A percentile compares a stretch with the other conserved stretches of the same genome.
Evolutionary conservation across 306 rosid species (phyloP).

Genomic region (Prunus fruticosa): DNA sequence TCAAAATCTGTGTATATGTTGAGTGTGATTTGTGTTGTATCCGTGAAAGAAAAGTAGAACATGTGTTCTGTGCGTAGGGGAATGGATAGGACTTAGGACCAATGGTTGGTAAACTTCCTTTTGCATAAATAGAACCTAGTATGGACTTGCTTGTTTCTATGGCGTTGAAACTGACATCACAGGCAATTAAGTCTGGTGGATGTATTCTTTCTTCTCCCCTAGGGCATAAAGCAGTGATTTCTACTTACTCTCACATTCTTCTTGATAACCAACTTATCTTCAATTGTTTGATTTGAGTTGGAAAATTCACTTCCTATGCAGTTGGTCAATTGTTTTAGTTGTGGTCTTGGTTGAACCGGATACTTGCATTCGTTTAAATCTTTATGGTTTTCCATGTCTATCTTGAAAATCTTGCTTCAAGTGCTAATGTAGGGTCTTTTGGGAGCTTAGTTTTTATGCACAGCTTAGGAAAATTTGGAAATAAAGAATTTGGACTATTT

Average conservation of each 20-base stretch:
- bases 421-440: no score
- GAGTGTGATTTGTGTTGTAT: background rate
- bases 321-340: background rate
- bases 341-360: background rate
- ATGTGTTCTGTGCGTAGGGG: background rate
- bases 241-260: background rate
- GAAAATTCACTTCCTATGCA: background rate
- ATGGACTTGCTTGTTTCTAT: background rate
- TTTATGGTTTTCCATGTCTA: background rate
- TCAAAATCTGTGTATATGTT: background rate
- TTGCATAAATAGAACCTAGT: background rate
- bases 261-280: background rate
- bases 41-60: background rate
- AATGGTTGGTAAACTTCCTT: background rate
- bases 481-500: background rate
- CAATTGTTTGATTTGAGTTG: background rate
- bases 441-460: background rate
- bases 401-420: background rate
- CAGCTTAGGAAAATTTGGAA: background rate
- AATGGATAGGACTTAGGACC: conserved; percentile 2
- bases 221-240: background rate
- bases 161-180: background rate
- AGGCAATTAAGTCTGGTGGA: background rate
- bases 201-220: background rate
- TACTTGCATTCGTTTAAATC: background rate